Evolutionary conservation across 257 asterid genomes (phyloP), one percentile per base, ranked within the genome.

Genomic region (Salvia rosmarinus): DNA sequence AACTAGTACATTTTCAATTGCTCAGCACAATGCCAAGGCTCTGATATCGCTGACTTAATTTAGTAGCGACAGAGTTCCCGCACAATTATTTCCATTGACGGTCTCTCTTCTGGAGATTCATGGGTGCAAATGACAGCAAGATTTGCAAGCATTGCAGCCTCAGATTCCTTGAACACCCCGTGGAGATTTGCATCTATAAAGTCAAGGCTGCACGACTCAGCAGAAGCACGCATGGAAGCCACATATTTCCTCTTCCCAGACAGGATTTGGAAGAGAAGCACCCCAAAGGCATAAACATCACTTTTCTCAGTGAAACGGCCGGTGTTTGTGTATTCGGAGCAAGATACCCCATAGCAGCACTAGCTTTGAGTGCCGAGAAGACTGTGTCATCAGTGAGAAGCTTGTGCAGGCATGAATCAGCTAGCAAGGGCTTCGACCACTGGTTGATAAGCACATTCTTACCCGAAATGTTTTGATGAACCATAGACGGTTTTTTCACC

Each of bases 321-420:
- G 0, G 95, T 94, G 57, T 76, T 89, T 0, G 88, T 81, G 84
- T 91, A 94, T 43, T 91, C 97, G 0, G 96, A n/a, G 99, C 96
- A 12, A 94, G 82, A 55, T 94, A 94, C 39, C 99, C 99, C 96
- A 89, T 88, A 28, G 96, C 97, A 5, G 97, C 96, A 37, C 96
- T 88, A 73, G 91, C 88, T 76, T 91, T 94, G 79, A 94, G 96
- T 5, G 95, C 57, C 3, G 99, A 89, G 85, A 85, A 94, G 30
- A 94, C 78, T 0, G 96, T 86, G 76, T 94, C 99, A 23, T 86
- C 81, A 1, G 97, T 91, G 64, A 94, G 90, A 50, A 94, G 96
- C 80, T 89, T 91, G 86, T 89, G 91, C 11, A 94, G 86, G 67
- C 96, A 89, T 4, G 97, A 83, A 68, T 94, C 96, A 4, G 97